Percentiles rank a stretch among this genome's conserved stretches.
These are phyloP conservation scores for Puccinia polysora DNA, from an alignment of 1,284 basidiomycete genomes.

Conservation along the genomic window DNA sequence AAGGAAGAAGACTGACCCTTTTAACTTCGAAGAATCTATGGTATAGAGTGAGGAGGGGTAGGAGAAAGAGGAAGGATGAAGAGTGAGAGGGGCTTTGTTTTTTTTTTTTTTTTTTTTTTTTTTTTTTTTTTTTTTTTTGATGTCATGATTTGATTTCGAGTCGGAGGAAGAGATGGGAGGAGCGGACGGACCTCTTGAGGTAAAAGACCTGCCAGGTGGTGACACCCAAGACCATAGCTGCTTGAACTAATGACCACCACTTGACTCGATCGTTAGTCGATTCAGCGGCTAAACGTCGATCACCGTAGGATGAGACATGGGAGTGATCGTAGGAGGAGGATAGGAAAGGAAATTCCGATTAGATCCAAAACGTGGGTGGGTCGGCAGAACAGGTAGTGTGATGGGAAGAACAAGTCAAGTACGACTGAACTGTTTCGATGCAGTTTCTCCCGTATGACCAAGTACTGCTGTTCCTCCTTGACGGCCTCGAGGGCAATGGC, in stretches of 20 bases:
- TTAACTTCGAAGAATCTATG: constrained; percentile 91
- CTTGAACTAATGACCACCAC: constrained; percentile 96
- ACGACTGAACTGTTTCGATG: constrained; percentile 71
- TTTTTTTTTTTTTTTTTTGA: too few relatives aligned
- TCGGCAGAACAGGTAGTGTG: not conserved
- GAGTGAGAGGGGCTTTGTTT: not conserved
- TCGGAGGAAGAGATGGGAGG: constrained; percentile 35
- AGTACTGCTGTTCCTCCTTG: constrained; percentile 98
- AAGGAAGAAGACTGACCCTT: too few relatives aligned
- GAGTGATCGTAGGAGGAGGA: constrained; percentile 70
- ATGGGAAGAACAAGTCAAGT: not conserved
- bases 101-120: too few relatives aligned
- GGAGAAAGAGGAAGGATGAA: constrained; percentile 1
- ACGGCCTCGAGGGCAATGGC: constrained; percentile 78
- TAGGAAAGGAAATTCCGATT: not conserved
- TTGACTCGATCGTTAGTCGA: constrained; percentile 81
- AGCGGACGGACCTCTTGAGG: constrained; percentile 67
- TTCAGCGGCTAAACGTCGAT: constrained; percentile 53
- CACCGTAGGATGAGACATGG: constrained; percentile 52
- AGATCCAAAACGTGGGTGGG: not conserved
- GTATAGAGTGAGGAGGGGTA: not conserved
- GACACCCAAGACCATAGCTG: constrained; percentile 76
- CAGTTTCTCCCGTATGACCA: constrained; percentile 84
- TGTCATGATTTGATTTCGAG: not conserved
- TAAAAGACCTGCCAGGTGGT: constrained; percentile 98